A percentile compares a stretch with the other conserved stretches of the same genome.
phyloP scores from a whole-genome alignment of 108 stramenopile genomes.

The Parmales sp. region DNA sequence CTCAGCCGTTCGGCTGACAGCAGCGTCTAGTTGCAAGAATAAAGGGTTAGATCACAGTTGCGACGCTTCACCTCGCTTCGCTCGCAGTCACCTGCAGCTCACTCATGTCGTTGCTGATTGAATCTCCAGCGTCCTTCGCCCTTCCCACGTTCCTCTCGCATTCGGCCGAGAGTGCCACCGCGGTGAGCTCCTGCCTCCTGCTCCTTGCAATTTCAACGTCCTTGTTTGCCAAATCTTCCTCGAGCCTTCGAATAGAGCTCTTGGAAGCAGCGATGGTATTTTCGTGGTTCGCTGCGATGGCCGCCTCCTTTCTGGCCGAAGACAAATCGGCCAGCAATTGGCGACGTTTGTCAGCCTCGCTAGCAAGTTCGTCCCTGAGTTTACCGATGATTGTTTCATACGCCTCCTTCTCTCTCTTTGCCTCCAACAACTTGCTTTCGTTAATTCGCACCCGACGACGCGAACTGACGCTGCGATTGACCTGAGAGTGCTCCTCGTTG shows the following conservation, averaged over 20 bases:
- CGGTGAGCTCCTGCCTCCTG: no score
- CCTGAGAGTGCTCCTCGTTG: background rate
- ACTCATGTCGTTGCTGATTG: background rate
- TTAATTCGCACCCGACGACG: background rate
- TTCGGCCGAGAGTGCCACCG: no score
- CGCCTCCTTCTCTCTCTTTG: conserved; percentile 8
- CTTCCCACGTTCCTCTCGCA: conserved; percentile 8
- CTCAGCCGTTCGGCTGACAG: background rate
- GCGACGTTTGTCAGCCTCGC: background rate
- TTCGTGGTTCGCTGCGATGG: no score
- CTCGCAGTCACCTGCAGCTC: no score
- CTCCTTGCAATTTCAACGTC: no score
- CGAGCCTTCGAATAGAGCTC: no score
- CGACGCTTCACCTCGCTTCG: no score
- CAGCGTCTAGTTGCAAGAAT: no score
- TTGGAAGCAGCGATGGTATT: no score
- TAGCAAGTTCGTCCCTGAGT: background rate
- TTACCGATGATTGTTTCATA: conserved; percentile 3
- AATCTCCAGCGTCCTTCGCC: background rate
- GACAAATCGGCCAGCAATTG: background rate
- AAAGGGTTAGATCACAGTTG: no score
- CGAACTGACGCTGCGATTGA: background rate
- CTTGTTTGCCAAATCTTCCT: no score
- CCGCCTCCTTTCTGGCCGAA: background rate
- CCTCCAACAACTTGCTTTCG: background rate